phyloP scores from a whole-genome alignment of 352 stramenopile species.

The Globisporangium polare region DNA sequence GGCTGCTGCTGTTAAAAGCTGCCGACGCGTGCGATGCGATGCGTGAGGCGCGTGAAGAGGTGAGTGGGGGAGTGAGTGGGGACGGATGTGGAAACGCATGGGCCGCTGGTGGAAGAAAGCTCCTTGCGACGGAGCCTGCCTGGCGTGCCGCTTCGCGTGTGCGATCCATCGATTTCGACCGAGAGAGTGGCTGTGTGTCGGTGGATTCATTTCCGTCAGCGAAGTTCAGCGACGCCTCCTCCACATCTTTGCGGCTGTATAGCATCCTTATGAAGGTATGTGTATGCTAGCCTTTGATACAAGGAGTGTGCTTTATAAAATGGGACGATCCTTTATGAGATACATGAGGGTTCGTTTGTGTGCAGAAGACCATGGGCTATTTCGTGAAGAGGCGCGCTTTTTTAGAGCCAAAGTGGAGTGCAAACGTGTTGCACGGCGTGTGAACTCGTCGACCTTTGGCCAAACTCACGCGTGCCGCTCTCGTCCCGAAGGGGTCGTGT shows the following conservation, averaged over 20 bases:
- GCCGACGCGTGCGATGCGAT: not conserved
- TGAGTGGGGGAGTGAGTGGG: not conserved
- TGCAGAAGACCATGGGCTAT: too few species aligned
- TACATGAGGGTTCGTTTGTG: not conserved
- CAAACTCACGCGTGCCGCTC: too few species aligned
- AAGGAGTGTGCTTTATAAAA: too few species aligned
- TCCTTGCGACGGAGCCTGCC: conserved; percentile 4
- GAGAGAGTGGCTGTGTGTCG: not conserved
- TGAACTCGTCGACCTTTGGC: too few species aligned
- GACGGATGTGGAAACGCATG: not conserved
- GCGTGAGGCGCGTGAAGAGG: not conserved
- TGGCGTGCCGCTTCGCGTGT: conserved; percentile 12
- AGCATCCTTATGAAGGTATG: not conserved
- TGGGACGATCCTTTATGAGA: not conserved
- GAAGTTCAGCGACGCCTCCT: not conserved
- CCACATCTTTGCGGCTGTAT: not conserved
- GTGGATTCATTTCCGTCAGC: not conserved
- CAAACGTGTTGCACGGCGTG: too few species aligned
- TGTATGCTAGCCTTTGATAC: too few species aligned
- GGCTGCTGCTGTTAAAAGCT: not conserved
- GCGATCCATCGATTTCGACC: not conserved
- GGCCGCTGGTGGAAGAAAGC: conserved; percentile 9
- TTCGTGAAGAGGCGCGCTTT: not conserved
- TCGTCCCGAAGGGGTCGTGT: too few species aligned
- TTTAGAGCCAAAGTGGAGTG: too few species aligned